These are phyloP conservation scores for Echeveria elegans DNA, from an alignment of 164 flowering plant species.

Conservation along the genomic window DNA sequence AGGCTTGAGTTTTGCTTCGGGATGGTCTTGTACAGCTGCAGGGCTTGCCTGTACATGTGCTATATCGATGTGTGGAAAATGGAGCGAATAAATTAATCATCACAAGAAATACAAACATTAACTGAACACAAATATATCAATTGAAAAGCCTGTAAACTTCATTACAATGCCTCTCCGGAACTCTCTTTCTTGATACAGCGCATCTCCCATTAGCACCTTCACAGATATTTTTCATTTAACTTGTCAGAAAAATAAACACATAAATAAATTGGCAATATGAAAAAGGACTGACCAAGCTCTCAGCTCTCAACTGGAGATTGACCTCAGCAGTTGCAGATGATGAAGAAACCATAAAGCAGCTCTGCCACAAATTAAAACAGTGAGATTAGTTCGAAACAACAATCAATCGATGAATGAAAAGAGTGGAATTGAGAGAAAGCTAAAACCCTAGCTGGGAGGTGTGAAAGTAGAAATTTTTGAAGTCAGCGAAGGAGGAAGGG, in stretches of 20 bases:
- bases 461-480: slow-evolving; percentile 9
- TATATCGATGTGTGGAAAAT: slow-evolving; percentile 18
- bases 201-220: slow-evolving; percentile 80
- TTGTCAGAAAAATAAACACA: neutral
- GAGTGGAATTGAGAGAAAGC: neutral
- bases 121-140: neutral
- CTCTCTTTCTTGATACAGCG: slow-evolving; percentile 72
- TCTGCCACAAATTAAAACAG: slow-evolving; percentile 23
- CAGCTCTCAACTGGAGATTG: slow-evolving; percentile 62
- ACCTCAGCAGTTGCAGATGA: slow-evolving; percentile 50
- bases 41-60: slow-evolving; percentile 84
- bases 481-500: slow-evolving; percentile 4
- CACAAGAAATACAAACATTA: neutral
- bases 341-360: slow-evolving; percentile 83
- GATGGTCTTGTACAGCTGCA: slow-evolving; percentile 64
- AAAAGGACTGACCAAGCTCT: slow-evolving; percentile 43
- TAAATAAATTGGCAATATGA: neutral
- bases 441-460: slow-evolving; percentile 10
- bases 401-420: neutral
- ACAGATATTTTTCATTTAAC: neutral
- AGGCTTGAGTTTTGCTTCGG: slow-evolving; percentile 57
- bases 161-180: slow-evolving; percentile 73
- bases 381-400: neutral
- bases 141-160: neutral
- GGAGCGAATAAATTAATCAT: neutral